Evolutionary conservation across 2,329 filamentous ascomycete genomes (phyloP), one percentile per base, ranked within the genome.

Genomic region (Chaetomium olivaceum): DNA sequence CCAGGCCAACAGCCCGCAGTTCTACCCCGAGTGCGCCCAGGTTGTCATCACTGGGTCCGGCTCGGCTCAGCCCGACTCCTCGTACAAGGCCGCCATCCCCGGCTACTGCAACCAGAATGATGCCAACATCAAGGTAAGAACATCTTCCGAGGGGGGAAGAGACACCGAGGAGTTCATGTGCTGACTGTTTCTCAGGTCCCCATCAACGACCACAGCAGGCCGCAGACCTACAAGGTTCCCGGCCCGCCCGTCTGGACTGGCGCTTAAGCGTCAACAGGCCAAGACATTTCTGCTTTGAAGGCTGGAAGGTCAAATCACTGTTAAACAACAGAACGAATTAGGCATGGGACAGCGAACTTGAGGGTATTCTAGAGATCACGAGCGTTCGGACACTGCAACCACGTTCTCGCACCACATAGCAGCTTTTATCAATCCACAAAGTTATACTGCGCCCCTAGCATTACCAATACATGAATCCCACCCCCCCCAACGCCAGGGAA

Each of bases 11-110:
- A 76, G 75, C 27, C 65, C 65, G 21, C 82, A 83, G 72, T 84
- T 84, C 74, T 86, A 86, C 72, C 79, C 83, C 9, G 84, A 86
- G 74, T 86, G 85, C 69, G 83, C 83, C 0, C 83, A 86, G 73
- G 73, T 86, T 57, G 77, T 74, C 23, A 78, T 86, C 21, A 80
- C 81, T 3, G 83, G 83, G 21, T 78, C 77, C 33, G 84, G 84
- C 11, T 79, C 75, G 12, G 79, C 76, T 11, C 48, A 59, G 50
- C 62, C 62, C 11, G 71, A 70, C 23, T 64, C 73, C 4, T 72
- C 71, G 43, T 68, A 69, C 65, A 74, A 74, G 70, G 71, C 70
- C 1, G 70, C 73, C 23, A 74, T 74, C 57, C 73, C 73, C 23
- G 73, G 73, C 59, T 74, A 74, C 67, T 73, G 71, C 73, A 73